phyloP scores from a whole-genome alignment of 2,329 filamentous ascomycete species.

The Penicillium polonicum region DNA sequence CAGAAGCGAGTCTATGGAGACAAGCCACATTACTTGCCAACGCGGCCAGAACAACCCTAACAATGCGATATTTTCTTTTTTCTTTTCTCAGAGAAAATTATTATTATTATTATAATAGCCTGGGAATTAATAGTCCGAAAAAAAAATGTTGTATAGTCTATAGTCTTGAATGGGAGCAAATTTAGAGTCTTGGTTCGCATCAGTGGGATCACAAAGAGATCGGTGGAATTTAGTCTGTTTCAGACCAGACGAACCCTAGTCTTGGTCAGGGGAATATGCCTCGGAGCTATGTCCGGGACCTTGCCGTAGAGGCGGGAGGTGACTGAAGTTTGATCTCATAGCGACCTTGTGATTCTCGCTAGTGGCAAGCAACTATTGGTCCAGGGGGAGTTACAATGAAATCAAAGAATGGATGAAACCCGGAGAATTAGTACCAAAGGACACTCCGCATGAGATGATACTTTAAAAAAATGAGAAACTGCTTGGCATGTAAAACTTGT shows the following conservation, averaged over 20 bases:
- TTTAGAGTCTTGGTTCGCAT: not conserved
- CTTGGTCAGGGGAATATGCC: not conserved
- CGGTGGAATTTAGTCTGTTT: not conserved
- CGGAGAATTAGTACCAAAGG: not conserved
- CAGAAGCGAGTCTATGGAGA: not conserved
- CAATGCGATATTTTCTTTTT: not conserved
- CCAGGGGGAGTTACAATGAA: not conserved
- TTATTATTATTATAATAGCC: not conserved
- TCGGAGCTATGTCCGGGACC: slow-evolving; percentile 1
- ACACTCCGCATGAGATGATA: not conserved
- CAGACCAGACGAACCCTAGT: not conserved
- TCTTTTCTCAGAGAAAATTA: not conserved
- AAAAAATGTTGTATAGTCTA: not conserved
- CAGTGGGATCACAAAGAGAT: not conserved
- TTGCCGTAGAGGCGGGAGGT: not conserved
- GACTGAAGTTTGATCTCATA: slow-evolving; percentile 9
- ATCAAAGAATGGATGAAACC: not conserved
- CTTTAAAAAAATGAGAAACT: not conserved
- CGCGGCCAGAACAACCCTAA: not conserved
- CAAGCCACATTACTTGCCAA: slow-evolving; percentile 6
- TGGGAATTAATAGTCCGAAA: not conserved
- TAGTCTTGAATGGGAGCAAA: not conserved
- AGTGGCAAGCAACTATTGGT: slow-evolving; percentile 6
- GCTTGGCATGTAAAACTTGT: not conserved
- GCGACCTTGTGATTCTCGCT: not conserved